Base-by-base conservation (phyloP, 768 basidiomycete genomes). In the Ramaria rubella region DNA sequence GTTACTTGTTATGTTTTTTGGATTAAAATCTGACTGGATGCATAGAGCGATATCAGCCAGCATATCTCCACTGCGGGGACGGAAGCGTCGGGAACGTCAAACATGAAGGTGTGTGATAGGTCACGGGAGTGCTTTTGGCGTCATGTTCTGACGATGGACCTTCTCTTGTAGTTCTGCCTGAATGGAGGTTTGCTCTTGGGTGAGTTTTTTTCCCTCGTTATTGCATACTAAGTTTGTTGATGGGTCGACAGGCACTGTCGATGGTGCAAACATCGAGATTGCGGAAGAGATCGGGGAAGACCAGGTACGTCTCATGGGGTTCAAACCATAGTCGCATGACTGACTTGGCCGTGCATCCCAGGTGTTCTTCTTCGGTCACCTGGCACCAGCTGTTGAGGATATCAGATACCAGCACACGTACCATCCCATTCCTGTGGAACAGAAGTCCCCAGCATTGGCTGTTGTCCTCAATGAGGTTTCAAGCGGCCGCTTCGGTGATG, bases 11-110 rank as follows among this genome's bases (percentile, higher is more conserved):
- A 43, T 30, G n/a, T 23, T 19, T 7, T 9, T 40, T 1, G 14
- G 14, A 17, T n/a, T 24, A 19, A 40, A 24, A n/a, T 27, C 24
- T 56, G 19, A 33, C 17, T 24, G 23, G 30, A n/a, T 46, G 90
- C 88, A n/a, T 90, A 95, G 12, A 87, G 88, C 27, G 94, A 98
- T 69, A 88, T 97, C 73, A 87, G 84, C 59, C 91, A 96, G 67
- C 95, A 98, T 70, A 97, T 99, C 70, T 94, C 90, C 23, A 98
- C 95, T 14, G 96, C 95, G 3, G 95, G 95, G 34, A 97, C 95
- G 2, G 94, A 97, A 67, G 86, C 87, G 11, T 83, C 82, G 1
- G 86, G 85, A 31, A 87, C 86, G 38, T 87, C 84, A 6, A 90
- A 89, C 72, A 88, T 90, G 86, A 89, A 88, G 70, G 57, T 43